Conservation (phyloP, 352 stramenopile species). For the Phytophthora sp. region DNA sequence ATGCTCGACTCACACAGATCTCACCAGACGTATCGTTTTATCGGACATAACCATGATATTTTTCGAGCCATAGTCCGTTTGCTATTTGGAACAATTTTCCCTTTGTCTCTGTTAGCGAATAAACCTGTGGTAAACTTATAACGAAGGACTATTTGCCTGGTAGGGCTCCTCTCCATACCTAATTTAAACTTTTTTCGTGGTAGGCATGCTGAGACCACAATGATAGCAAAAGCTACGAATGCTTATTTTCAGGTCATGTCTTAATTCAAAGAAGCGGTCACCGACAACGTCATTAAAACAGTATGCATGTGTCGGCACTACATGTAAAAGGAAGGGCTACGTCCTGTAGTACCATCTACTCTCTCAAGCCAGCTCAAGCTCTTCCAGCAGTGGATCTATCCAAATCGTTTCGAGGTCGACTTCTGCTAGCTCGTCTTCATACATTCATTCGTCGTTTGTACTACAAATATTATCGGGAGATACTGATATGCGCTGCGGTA, state of each 20-base stretch:
- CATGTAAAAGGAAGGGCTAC: not conserved
- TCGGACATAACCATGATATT: not conserved
- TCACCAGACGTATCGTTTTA: not conserved
- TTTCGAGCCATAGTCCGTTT: too few relatives aligned
- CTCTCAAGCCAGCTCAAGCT: constrained; percentile 30
- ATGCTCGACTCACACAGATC: not conserved
- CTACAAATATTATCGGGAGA: constrained; percentile 26
- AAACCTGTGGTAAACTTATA: too few relatives aligned
- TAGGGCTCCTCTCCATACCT: too few relatives aligned
- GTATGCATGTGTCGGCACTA: not conserved
- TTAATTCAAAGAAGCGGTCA: too few relatives aligned
- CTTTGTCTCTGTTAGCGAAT: too few relatives aligned
- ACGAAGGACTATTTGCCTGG: too few relatives aligned
- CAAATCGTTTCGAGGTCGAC: constrained; percentile 39
- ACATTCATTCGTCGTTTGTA: constrained; percentile 17
- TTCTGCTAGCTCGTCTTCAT: constrained; percentile 23
- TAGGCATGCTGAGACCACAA: too few relatives aligned
- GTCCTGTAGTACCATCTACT: constrained; percentile 16
- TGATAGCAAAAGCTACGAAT: not conserved
- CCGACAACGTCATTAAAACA: too few relatives aligned
- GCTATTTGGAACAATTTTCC: too few relatives aligned
- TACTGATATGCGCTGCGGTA: constrained; percentile 20
- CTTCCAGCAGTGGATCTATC: constrained; percentile 43
- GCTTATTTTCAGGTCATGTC: not conserved
- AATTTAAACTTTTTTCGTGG: too few relatives aligned